A percentile compares a stretch with the other conserved stretches of the same genome.
These are phyloP conservation scores for Debaryomyces prosopidis DNA, from an alignment of 805 yeast genomes.

Conservation along the genomic window DNA sequence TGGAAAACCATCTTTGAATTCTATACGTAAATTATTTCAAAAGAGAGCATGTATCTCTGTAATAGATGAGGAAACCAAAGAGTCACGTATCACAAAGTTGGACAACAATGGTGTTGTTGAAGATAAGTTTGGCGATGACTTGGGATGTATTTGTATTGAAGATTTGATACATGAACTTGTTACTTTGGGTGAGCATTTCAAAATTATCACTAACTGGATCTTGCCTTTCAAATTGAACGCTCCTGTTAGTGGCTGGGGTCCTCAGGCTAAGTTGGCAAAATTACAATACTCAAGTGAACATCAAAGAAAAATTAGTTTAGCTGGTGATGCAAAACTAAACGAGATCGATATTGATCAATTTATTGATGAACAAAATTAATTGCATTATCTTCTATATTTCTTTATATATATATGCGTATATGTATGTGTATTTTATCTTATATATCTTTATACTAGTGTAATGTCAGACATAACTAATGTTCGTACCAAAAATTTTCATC, in stretches of 20 bases:
- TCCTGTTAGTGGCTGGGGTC: constrained; percentile 75
- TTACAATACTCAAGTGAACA: constrained; percentile 55
- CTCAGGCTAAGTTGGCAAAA: constrained; percentile 67
- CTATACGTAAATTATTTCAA: constrained; percentile 71
- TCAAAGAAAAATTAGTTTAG: constrained; percentile 51
- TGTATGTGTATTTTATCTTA: too few species aligned
- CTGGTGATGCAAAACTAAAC: constrained; percentile 63
- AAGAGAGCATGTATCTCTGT: constrained; percentile 66
- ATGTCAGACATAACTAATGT: background rate
- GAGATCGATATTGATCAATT: constrained; percentile 74
- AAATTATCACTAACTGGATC: constrained; percentile 58
- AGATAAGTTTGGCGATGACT: constrained; percentile 57
- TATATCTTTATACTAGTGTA: background rate
- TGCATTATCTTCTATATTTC: constrained; percentile 3
- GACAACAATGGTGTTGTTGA: constrained; percentile 78
- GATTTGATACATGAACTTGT: constrained; percentile 74
- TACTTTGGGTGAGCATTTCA: constrained; percentile 64
- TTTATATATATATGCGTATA: background rate
- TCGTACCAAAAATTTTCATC: background rate
- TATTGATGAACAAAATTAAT: constrained; percentile 63
- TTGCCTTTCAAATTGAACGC: constrained; percentile 69
- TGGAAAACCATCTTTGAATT: constrained; percentile 72
- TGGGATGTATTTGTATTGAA: constrained; percentile 76
- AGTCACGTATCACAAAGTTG: constrained; percentile 45
- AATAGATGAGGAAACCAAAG: constrained; percentile 25